Base-by-base conservation (phyloP, 805 yeast genomes). In the Hemisphaericaspora nanyangensis region DNA sequence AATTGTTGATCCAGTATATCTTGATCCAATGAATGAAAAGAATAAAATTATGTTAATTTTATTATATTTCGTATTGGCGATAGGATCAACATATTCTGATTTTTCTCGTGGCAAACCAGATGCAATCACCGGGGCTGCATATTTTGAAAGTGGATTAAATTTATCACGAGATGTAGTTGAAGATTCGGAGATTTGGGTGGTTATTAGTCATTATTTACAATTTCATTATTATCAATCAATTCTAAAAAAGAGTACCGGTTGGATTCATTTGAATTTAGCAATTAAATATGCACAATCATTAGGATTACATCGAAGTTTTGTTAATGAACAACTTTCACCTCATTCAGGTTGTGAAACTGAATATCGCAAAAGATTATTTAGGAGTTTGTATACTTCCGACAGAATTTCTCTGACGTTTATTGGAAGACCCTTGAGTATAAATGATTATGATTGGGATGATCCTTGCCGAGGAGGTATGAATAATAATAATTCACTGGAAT, bases 241-340 rank as follows among this genome's bases (percentile, higher is more conserved):
- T n/a, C 63, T 71, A 7, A 63, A 61, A 35, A 58, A 70, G 40
- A 60, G 60, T 34, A 54, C 68, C 0, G 68, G 76, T 5, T 72
- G 76, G 76, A 53, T 70, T 11, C 61, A 60, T 45, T 45, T 72
- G 17, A 73, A 74, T 7, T 43, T 47, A 15, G 68, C 74, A 1
- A 67, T 72, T n/a, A 52, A 70, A 19, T 55, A 61, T 46, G 74
- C 74, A 0, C 71, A 65, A 39, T 47, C 71, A 0, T 48, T 70
- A 36, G 77, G 76, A 0, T 43, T 70, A 26, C 66, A 69, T 45
- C 49, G 71, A 35, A 60, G 50, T 38, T 58, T 44, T 29, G 61
- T 68, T 30, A 69, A 69, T 45, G 70, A 66, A 37, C 43, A 44
- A 34, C 37, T 44, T 29, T 31, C 42, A 10, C 28, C 37, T 6